phyloP scores from a whole-genome alignment of 2,329 filamentous ascomycete genomes.

The Penicillium hesseltinei region DNA sequence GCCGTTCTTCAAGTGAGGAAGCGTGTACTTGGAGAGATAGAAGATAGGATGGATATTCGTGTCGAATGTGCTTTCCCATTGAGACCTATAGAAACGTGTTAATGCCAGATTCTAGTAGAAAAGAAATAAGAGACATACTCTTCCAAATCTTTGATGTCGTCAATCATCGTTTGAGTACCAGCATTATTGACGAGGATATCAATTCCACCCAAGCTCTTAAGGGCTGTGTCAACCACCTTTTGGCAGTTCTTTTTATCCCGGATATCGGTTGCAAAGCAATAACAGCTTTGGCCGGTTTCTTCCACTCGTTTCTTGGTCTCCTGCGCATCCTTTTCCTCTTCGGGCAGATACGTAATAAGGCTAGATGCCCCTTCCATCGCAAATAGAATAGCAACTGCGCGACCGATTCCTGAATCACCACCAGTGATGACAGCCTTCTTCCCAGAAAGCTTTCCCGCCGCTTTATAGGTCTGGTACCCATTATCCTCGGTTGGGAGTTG shows the following conservation, averaged over 20 bases:
- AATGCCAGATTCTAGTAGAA: neutral
- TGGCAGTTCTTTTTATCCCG: constrained; percentile 65
- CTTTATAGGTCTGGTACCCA: constrained; percentile 67
- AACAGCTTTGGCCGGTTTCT: constrained; percentile 62
- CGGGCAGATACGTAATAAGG: constrained; percentile 69
- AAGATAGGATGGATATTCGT: constrained; percentile 81
- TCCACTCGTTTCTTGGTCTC: constrained; percentile 72
- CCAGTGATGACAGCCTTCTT: constrained; percentile 78
- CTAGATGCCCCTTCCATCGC: constrained; percentile 76
- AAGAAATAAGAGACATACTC: constrained; percentile 49
- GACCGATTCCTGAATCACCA: constrained; percentile 77
- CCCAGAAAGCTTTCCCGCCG: constrained; percentile 70
- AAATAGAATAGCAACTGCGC: constrained; percentile 71
- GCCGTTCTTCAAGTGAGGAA: constrained; percentile 72
- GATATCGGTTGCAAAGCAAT: constrained; percentile 64
- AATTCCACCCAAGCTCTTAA: constrained; percentile 64
- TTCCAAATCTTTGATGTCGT: constrained; percentile 66
- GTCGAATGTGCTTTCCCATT: constrained; percentile 76
- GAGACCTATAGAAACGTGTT: constrained; percentile 52
- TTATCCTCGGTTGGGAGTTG: constrained; percentile 66
- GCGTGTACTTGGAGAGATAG: constrained; percentile 72
- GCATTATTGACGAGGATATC: constrained; percentile 69
- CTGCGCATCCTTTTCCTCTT: constrained; percentile 73
- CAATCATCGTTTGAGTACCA: constrained; percentile 71
- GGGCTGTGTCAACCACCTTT: constrained; percentile 64